These are phyloP conservation scores for Priceomyces carsonii DNA, from an alignment of 805 yeast genomes.

Conservation along the genomic window DNA sequence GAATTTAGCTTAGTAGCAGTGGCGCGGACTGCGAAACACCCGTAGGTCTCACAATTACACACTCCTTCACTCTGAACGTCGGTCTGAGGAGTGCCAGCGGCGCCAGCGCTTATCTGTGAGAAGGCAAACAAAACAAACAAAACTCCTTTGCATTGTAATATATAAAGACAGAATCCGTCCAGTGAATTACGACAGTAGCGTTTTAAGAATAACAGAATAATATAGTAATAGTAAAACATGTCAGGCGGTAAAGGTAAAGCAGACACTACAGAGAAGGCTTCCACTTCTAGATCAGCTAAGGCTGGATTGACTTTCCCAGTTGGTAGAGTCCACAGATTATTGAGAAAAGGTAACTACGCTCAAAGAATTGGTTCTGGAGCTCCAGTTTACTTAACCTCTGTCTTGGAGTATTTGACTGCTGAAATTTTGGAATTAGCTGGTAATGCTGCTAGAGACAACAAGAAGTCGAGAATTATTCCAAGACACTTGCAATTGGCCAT, in stretches of 20 bases:
- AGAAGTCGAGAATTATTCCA: slow-evolving; percentile 98
- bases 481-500: slow-evolving; percentile 98
- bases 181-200: too few relatives aligned
- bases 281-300: slow-evolving; percentile 97
- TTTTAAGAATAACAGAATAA: neutral
- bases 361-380: slow-evolving; percentile 99
- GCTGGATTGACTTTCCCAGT: slow-evolving; percentile 99
- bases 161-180: too few relatives aligned
- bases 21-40: too few relatives aligned
- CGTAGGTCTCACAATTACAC: slow-evolving; percentile 1
- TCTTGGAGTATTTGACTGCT: slow-evolving; percentile 94
- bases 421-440: slow-evolving; percentile 98
- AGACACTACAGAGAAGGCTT: slow-evolving; percentile 90
- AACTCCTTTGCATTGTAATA: neutral
- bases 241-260: slow-evolving; percentile 92
- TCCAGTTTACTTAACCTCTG: slow-evolving; percentile 96
- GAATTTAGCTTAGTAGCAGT: too few relatives aligned
- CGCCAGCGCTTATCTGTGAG: neutral
- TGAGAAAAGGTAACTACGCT: slow-evolving; percentile 97
- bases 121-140: slow-evolving; percentile 6
- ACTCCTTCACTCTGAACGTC: slow-evolving; percentile 1
- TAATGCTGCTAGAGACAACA: slow-evolving; percentile 98
- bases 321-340: slow-evolving; percentile 96
- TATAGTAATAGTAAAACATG: slow-evolving; percentile 44
- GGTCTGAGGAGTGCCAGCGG: slow-evolving; percentile 1